Percentiles rank a stretch among this genome's conserved stretches.
Conservation (phyloP, 176 grass and related monocot species). For the Eleusine indica region DNA sequence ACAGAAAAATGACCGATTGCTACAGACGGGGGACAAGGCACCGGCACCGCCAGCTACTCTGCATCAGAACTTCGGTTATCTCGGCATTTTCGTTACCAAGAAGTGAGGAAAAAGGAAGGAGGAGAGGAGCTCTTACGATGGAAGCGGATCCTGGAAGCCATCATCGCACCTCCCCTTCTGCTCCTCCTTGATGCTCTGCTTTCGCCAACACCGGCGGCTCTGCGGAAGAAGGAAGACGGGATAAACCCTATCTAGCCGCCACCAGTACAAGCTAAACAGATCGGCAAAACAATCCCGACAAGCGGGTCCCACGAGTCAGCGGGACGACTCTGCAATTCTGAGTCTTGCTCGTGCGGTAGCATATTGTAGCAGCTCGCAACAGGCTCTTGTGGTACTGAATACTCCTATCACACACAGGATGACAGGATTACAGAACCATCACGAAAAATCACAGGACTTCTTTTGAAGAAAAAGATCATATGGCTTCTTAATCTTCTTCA, state of each 20-base stretch:
- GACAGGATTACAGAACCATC: no score
- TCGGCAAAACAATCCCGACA: background rate
- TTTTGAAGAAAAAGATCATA: no score
- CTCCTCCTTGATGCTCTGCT: background rate
- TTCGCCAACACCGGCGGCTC: background rate
- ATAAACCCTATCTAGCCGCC: conserved; percentile 10
- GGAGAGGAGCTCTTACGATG: conserved; percentile 9
- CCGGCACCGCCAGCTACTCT: background rate
- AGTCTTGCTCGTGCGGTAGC: no score
- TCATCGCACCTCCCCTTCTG: background rate
- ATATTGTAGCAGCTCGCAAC: no score
- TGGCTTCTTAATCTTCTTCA: no score
- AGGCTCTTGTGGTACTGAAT: no score
- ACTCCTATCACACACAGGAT: no score
- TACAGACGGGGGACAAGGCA: background rate
- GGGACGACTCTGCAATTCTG: background rate
- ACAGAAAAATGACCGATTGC: background rate
- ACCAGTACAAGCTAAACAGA: background rate
- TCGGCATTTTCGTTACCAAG: background rate
- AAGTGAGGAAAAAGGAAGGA: background rate
- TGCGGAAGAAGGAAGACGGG: background rate
- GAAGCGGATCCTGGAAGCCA: conserved; percentile 35
- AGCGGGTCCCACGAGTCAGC: background rate
- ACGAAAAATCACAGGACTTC: no score
- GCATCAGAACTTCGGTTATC: background rate